phyloP scores from a whole-genome alignment of 306 rosid species.

The Corylus heterophylla region DNA sequence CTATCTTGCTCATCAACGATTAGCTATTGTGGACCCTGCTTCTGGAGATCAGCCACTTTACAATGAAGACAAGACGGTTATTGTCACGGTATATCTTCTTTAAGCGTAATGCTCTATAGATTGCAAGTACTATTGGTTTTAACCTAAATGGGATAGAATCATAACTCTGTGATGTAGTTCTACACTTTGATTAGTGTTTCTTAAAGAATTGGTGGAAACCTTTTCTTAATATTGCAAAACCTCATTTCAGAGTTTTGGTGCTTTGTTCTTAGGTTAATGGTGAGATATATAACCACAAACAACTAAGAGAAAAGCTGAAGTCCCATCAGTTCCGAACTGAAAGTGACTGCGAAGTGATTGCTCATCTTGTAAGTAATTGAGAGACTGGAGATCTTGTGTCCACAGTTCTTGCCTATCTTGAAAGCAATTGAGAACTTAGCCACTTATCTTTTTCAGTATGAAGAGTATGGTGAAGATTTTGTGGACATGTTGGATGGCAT shows the following conservation, averaged over 20 bases:
- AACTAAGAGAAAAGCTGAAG: constrained; percentile 57
- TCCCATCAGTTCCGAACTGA: constrained; percentile 86
- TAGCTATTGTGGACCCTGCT: constrained; percentile 90
- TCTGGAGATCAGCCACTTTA: constrained; percentile 96
- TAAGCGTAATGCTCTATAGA: background rate
- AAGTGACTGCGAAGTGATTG: constrained; percentile 97
- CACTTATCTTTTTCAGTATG: constrained; percentile 64
- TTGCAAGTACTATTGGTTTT: background rate
- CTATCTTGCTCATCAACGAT: constrained; percentile 90
- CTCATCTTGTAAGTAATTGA: constrained; percentile 85
- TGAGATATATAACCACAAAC: constrained; percentile 94
- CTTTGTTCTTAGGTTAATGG: constrained; percentile 77
- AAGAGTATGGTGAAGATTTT: constrained; percentile 92
- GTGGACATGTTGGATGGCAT: constrained; percentile 93
- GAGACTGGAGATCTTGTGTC: constrained; percentile 8
- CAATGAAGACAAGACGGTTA: constrained; percentile 80
- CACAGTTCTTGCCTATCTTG: background rate
- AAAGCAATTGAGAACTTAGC: constrained; percentile 14
- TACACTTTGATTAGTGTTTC: background rate
- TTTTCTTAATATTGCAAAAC: background rate
- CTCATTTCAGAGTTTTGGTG: constrained; percentile 25
- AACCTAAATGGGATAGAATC: background rate
- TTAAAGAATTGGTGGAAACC: background rate
- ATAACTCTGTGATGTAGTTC: background rate
- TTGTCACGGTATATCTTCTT: constrained; percentile 62